Conservation (phyloP, 2,329 filamentous ascomycete genomes). For the Nemania diffusa region DNA sequence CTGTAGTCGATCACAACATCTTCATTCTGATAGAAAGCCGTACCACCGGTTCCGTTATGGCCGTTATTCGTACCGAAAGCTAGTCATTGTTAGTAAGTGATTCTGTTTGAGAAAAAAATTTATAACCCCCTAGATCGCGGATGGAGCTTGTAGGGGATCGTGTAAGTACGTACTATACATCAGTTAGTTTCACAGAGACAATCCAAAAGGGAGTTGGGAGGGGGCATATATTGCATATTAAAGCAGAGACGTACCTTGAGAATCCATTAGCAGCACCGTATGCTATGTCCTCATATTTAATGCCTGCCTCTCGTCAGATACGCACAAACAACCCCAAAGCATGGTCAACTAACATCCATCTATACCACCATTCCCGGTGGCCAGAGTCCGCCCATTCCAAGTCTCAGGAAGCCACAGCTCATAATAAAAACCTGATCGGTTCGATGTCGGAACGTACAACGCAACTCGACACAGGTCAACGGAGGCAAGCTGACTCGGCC, state of each 20-base stretch:
- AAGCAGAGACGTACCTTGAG: conserved; percentile 42
- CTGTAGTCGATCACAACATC: conserved; percentile 53
- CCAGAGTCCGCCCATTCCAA: conserved; percentile 59
- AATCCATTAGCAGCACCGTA: conserved; percentile 57
- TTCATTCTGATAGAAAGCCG: conserved; percentile 50
- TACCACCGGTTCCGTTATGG: conserved; percentile 56
- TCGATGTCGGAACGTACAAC: conserved; percentile 45
- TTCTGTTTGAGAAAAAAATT: too few species aligned
- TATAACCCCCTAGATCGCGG: too few species aligned
- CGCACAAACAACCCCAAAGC: background rate
- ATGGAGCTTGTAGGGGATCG: background rate
- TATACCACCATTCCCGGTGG: conserved; percentile 60
- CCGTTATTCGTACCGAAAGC: conserved; percentile 61
- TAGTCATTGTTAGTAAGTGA: conserved; percentile 2
- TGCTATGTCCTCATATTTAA: conserved; percentile 56
- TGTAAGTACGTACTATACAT: conserved; percentile 23
- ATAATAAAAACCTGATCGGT: conserved; percentile 56
- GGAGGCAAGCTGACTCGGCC: conserved; percentile 29
- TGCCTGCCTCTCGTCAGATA: conserved; percentile 42
- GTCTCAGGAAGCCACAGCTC: conserved; percentile 60
- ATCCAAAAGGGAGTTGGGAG: background rate
- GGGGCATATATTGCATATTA: background rate
- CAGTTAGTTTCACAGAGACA: background rate
- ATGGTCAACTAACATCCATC: conserved; percentile 51
- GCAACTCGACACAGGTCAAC: conserved; percentile 47